Base-by-base conservation (phyloP, 2,329 filamentous ascomycete genomes). In the Neocucurbitaria cava region DNA sequence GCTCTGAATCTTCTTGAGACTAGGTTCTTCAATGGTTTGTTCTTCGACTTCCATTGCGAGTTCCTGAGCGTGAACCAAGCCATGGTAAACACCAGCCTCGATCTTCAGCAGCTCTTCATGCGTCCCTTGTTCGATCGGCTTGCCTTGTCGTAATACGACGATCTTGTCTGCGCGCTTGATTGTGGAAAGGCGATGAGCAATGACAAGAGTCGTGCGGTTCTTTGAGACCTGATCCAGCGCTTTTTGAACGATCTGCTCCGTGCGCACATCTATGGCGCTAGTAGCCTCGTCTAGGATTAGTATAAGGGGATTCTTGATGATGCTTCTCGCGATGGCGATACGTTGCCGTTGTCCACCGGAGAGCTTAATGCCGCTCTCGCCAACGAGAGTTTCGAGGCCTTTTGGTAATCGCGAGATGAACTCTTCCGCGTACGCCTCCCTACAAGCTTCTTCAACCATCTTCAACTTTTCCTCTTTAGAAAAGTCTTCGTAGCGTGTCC, bases 261-360 rank as follows among this genome's bases (percentile, higher is more conserved):
- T 82, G 13, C 80, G 76, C 1, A 84, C 81, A 59, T 86, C 84
- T 33, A 86, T 82, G 13, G 89, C 87, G 52, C 86, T 89, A 0
- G 89, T 92, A 1, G 90, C 90, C 73, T 94, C 89, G 66, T 95
- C 89, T 7, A 95, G 78, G 5, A 92, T 83, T 3, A 92, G 76
- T 1, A 92, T 84, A 0, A 79, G 77, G 0, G 89, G 89, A 46
- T 86, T 78, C 41, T 87, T 85, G 48, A 92, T 81, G 24, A 92
- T 86, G 10, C 87, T 87, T 7, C 89, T 81, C 0, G 89, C 89
- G 57, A 92, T 92, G 2, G 90, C 88, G 21, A 96, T 83, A 5
- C 92, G 85, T 71, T 96, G 91, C n/a, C 90, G 85, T 71, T 96
- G 91, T 0, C 92, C 92, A n/a, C 91, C 89, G 10, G 89, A 92